Evolutionary conservation across 116 monocot species (phyloP).

Genomic region (Iris pallida): DNA sequence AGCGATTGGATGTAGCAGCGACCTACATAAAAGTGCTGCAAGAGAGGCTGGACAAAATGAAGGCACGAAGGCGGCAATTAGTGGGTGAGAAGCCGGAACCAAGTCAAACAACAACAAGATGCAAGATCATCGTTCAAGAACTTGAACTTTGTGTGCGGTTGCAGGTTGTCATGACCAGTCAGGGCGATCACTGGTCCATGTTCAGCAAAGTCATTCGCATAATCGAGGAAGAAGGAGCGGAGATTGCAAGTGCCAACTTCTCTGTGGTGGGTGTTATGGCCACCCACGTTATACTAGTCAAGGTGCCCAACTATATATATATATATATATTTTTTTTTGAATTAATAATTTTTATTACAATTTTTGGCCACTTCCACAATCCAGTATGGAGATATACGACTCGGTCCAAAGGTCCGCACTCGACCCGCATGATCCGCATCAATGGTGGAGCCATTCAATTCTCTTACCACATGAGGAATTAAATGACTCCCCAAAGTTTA

Average conservation of each 20-base stretch:
- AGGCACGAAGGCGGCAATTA: slow-evolving; percentile 21
- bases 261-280: background rate
- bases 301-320: no score
- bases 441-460: no score
- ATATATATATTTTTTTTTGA: no score
- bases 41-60: slow-evolving; percentile 17
- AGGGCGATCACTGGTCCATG: background rate
- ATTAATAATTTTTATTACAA: no score
- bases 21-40: slow-evolving; percentile 27
- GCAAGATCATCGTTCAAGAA: slow-evolving; percentile 25
- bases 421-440: no score
- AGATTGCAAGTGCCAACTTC: background rate
- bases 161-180: slow-evolving; percentile 8
- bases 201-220: slow-evolving; percentile 15
- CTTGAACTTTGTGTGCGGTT: slow-evolving; percentile 20
- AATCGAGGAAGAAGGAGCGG: slow-evolving; percentile 24
- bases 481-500: no score
- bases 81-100: background rate
- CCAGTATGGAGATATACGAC: no score
- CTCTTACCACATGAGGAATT: no score
- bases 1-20: slow-evolving; percentile 23
- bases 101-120: background rate
- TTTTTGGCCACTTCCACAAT: no score
- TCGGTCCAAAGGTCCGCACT: no score
- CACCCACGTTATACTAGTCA: background rate